A percentile compares a stretch with the other conserved stretches of the same genome.
phyloP scores from a whole-genome alignment of 768 basidiomycete genomes.

The Kwoniella dendrophila region DNA sequence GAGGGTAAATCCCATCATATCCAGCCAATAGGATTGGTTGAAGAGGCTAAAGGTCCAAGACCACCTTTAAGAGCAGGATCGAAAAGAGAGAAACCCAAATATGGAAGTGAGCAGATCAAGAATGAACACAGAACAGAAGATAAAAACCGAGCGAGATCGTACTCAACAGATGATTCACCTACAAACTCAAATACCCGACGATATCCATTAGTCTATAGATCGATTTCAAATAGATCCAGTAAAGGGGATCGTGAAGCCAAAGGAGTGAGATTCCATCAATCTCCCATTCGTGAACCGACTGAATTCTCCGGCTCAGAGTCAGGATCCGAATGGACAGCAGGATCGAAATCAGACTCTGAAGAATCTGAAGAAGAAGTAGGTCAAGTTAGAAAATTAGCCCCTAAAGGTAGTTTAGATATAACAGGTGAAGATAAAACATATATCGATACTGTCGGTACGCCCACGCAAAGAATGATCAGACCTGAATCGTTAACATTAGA shows the following conservation, averaged over 20 bases:
- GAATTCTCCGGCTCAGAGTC: conserved; percentile 6
- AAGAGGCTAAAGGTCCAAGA: conserved; percentile 3
- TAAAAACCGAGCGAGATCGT: not conserved
- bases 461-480: not conserved
- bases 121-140: not conserved
- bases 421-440: not conserved
- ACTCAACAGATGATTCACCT: not conserved
- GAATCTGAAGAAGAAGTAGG: not conserved
- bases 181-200: too few species aligned
- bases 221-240: conserved; percentile 5
- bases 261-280: conserved; percentile 39
- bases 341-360: not conserved
- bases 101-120: not conserved
- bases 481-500: not conserved
- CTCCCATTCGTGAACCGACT: conserved; percentile 4
- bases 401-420: not conserved
- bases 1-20: not conserved
- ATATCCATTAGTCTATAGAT: conserved; percentile 6
- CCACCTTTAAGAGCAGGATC: conserved; percentile 11
- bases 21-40: not conserved
- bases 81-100: not conserved
- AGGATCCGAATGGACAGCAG: too few species aligned
- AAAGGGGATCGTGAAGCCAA: conserved; percentile 2
- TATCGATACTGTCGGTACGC: not conserved
- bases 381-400: not conserved